A percentile compares a stretch with the other conserved stretches of the same genome.
These are phyloP conservation scores for Rauvolfia tetraphylla DNA, from an alignment of 257 asterid species.

Conservation along the genomic window DNA sequence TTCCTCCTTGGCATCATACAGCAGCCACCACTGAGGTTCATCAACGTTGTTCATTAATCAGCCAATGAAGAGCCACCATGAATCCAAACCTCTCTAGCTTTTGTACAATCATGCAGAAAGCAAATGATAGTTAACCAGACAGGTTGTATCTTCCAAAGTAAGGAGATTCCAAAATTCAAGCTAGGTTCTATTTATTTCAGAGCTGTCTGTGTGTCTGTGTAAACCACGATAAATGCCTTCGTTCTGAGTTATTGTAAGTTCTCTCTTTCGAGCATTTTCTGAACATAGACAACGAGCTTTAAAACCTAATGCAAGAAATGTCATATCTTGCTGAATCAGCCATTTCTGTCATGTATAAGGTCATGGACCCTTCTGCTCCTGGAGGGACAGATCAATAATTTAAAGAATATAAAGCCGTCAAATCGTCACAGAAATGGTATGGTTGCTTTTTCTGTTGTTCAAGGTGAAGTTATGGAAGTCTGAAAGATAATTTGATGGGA, in stretches of 20 bases:
- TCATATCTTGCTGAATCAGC: background rate
- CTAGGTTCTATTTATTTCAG: background rate
- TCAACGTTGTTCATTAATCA: background rate
- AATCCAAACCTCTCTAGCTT: background rate
- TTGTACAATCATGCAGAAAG: background rate
- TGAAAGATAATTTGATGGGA: background rate
- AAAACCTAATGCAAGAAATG: background rate
- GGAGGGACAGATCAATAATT: background rate
- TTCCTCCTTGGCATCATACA: background rate
- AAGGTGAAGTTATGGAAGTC: background rate
- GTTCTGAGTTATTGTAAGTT: background rate
- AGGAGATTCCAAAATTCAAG: background rate
- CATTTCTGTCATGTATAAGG: background rate
- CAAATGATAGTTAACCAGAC: background rate
- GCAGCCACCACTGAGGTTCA: background rate
- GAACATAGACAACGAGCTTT: background rate
- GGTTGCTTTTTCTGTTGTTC: background rate
- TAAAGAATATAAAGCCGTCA: background rate
- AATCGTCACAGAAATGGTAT: background rate
- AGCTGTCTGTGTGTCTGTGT: background rate
- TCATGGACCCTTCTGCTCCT: background rate
- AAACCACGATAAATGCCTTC: background rate
- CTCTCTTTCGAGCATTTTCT: background rate
- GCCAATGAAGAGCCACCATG: background rate
- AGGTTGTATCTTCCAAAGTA: background rate